Evolutionary conservation across 2,329 filamentous ascomycete genomes (phyloP), one percentile per base, ranked within the genome.

Genomic region (Pseudonectria buxi): DNA sequence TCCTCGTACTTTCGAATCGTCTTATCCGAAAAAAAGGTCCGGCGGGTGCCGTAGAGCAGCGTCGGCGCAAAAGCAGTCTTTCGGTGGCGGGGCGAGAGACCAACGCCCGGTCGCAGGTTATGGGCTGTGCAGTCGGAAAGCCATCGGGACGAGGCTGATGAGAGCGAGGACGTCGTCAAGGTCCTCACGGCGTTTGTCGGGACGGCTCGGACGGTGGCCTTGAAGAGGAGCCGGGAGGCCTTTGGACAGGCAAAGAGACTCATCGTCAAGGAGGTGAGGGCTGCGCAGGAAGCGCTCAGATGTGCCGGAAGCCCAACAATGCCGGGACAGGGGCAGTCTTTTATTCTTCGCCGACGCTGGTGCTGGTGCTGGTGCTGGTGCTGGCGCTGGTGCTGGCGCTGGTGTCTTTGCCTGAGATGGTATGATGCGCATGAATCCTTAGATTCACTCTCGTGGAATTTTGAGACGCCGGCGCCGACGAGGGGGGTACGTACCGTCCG

Each of bases 1-100:
- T 78, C 64, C 37, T 72, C 65, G 51, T 78, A 82, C 43, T 69
- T 57, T n/a, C 62, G 69, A 39, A 76, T 61, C 33, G 70, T 49
- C 33, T 47, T 52, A 26, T 52, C 50, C 33, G 55, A 53, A 45
- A 63, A 63, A 28, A 64, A 47, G n/a, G 52, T 56, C 29, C 61
- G 52, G 37, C 54, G 49, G 16, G 45, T 41, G 14, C 48, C 45
- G 28, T 41, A 48, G 7, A 43, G 41, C 27, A 44, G 37, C 7
- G 15, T 44, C 13, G 39, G 34, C 24, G 33, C 35, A 26, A 49
- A 41, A 25, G 36, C 29, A 16, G 33, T 26, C 31, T 30, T 40
- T 31, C 41, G 44, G 22, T 32, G 40, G 22, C 33, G 42, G 10
- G 12, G 9, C 4, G n/a, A 9, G 28, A 25, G 10, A 41, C 33